A percentile compares a stretch with the other conserved stretches of the same genome.
phyloP scores from a whole-genome alignment of 331 rosid genomes.

The Cucumis variabilis region DNA sequence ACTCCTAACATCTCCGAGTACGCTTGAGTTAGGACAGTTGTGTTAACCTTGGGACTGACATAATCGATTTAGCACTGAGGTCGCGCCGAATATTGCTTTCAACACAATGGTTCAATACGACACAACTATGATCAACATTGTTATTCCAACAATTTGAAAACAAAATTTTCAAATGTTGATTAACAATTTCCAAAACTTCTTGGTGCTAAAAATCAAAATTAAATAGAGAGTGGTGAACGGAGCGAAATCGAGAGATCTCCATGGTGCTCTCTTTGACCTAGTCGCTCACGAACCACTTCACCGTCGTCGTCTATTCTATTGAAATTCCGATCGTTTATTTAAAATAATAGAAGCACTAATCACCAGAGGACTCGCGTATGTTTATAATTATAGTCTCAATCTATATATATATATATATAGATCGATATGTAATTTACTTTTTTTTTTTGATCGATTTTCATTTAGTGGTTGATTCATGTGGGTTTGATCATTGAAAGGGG shows the following conservation, averaged over 20 bases:
- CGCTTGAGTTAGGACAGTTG: too few relatives aligned
- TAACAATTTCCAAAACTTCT: neutral
- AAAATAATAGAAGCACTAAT: constrained; percentile 93
- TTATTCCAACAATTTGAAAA: too few relatives aligned
- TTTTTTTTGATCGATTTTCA: neutral
- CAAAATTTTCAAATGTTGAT: too few relatives aligned
- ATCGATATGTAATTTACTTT: too few relatives aligned
- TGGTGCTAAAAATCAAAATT: neutral
- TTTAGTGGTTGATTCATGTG: neutral
- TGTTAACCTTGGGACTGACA: too few relatives aligned
- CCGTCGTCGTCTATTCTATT: neutral
- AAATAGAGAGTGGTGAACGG: neutral
- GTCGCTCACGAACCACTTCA: neutral
- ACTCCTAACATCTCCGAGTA: too few relatives aligned
- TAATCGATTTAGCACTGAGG: too few relatives aligned
- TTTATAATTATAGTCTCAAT: constrained; percentile 23
- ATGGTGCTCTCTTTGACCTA: neutral
- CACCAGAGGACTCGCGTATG: constrained; percentile 95
- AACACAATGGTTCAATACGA: too few relatives aligned
- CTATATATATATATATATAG: too few relatives aligned
- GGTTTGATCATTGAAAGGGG: neutral
- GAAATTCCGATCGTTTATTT: constrained; percentile 16
- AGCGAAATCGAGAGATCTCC: neutral
- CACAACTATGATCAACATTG: too few relatives aligned
- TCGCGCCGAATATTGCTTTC: too few relatives aligned